Conservation (phyloP, 305 asterid genomes). For the Solanum hybrid region DNA sequence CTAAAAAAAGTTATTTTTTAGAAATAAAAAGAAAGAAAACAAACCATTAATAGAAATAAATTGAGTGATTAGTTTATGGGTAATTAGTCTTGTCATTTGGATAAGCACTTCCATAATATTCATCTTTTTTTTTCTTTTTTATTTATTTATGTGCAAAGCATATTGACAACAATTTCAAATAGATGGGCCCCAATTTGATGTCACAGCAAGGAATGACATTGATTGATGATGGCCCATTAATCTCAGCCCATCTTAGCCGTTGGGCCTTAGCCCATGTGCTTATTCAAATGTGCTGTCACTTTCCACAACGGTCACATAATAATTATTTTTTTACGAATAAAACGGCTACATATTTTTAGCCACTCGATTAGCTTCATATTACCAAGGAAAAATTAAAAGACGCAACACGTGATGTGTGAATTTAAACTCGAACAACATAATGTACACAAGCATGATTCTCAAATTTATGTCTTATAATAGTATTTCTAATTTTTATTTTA, state of each 20-base stretch:
- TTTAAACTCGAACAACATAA: background rate
- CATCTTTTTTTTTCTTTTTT: background rate
- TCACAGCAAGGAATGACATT: conserved; percentile 12
- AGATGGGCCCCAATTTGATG: conserved; percentile 12
- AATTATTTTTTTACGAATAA: background rate
- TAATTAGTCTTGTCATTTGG: background rate
- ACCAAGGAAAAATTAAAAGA: background rate
- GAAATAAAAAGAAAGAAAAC: background rate
- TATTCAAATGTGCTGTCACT: conserved; percentile 16
- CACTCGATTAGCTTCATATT: background rate
- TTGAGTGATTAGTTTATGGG: background rate
- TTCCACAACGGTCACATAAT: conserved; percentile 30
- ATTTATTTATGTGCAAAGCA: background rate
- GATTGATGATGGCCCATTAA: background rate
- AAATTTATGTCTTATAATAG: background rate
- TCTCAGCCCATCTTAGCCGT: conserved; percentile 18
- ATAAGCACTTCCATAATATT: background rate
- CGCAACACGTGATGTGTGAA: background rate
- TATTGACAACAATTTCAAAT: background rate
- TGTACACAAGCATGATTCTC: background rate
- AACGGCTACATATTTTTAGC: conserved; percentile 21
- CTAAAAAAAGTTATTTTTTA: background rate
- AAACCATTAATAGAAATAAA: background rate
- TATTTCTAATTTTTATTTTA: background rate
- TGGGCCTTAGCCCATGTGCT: conserved; percentile 15